phyloP scores from a whole-genome alignment of 345 rosid genomes.

The Streptanthus diversifolius region DNA sequence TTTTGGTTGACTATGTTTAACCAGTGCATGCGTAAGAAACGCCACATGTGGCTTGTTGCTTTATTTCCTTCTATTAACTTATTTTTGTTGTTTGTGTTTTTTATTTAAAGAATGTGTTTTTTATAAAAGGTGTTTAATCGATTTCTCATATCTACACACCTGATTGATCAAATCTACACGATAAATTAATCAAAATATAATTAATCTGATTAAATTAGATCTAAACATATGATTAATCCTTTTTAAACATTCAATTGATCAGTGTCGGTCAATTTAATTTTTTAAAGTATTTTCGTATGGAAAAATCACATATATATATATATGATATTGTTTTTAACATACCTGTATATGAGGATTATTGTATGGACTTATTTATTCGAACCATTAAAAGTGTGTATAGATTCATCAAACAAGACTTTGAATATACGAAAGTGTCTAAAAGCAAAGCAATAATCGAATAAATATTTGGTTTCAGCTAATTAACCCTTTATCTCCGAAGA shows the following conservation, averaged over 20 bases:
- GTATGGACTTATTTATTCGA: background rate
- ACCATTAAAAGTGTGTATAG: background rate
- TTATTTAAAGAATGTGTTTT: background rate
- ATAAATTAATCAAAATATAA: background rate
- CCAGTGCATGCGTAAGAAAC: conserved; percentile 9
- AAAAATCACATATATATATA: background rate
- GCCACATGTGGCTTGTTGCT: conserved; percentile 12
- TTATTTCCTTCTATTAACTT: background rate
- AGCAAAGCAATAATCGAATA: background rate
- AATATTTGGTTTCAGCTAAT: background rate
- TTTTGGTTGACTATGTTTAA: conserved; percentile 15
- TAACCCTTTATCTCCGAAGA: background rate
- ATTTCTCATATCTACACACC: conserved; percentile 16
- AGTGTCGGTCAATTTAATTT: background rate
- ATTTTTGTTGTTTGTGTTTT: background rate
- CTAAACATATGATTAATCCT: background rate
- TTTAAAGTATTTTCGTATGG: background rate
- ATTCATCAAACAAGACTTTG: background rate
- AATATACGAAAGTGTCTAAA: background rate
- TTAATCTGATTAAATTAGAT: background rate
- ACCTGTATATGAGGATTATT: background rate
- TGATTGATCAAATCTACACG: conserved; percentile 3
- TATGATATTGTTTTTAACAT: background rate
- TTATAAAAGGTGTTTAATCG: background rate
- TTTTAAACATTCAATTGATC: background rate